Conservation (phyloP, 2,329 filamentous ascomycete genomes). For the Septoria linicola region DNA sequence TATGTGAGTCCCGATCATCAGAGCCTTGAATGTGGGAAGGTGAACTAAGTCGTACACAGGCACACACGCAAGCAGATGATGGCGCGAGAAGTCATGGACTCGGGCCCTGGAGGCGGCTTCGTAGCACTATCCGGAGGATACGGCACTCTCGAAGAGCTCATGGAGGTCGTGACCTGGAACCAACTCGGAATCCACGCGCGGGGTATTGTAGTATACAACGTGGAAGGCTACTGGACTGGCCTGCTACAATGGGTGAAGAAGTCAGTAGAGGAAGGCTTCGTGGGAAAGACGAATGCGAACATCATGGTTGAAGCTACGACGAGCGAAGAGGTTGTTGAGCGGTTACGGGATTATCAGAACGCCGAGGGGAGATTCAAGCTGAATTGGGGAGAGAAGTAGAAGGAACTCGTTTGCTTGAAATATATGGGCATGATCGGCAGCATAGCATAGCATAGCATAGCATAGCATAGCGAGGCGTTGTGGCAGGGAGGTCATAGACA, state of each 20-base stretch:
- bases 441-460: too few relatives aligned
- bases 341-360: slow-evolving; percentile 71
- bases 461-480: too few relatives aligned
- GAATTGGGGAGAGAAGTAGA: slow-evolving; percentile 74
- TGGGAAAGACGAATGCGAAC: slow-evolving; percentile 65
- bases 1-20: slow-evolving; percentile 55
- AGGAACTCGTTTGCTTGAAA: too few relatives aligned
- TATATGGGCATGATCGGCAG: too few relatives aligned
- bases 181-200: slow-evolving; percentile 86
- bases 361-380: slow-evolving; percentile 75
- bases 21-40: too few relatives aligned
- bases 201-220: slow-evolving; percentile 78
- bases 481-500: too few relatives aligned
- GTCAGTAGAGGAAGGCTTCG: slow-evolving; percentile 74
- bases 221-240: slow-evolving; percentile 90
- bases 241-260: slow-evolving; percentile 77
- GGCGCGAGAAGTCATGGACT: slow-evolving; percentile 80
- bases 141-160: slow-evolving; percentile 93
- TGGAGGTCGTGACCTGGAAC: slow-evolving; percentile 88
- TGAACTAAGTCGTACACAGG: slow-evolving; percentile 90
- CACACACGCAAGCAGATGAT: slow-evolving; percentile 93
- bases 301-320: slow-evolving; percentile 77
- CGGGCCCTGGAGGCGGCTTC: slow-evolving; percentile 82
- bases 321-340: slow-evolving; percentile 69
- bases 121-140: slow-evolving; percentile 86